Evolutionary conservation across 2,329 filamentous ascomycete species (phyloP), one percentile per base, ranked within the genome.

Genomic region (Mariannaea elegans): DNA sequence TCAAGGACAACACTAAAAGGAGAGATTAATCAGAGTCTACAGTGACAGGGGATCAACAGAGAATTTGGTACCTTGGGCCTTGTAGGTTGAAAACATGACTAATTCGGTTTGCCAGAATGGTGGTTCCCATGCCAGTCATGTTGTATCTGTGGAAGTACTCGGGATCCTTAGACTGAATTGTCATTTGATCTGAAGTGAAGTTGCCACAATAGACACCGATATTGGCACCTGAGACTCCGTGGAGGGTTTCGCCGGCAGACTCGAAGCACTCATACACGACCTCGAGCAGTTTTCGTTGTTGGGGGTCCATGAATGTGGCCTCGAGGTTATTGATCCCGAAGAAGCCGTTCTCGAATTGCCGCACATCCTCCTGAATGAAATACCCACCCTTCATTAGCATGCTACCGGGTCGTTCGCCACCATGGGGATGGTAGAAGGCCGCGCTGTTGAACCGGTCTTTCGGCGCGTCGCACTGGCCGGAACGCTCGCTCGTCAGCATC

Each of bases 71-170:
- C 60, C 70, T 72, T 1, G 76, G 70, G 0, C 77, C 77, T 10
- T 67, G 65, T 5, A 79, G 59, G 64, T 78, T 73, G 51, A 78
- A 78, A 4, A 71, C 60, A 61, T 79, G 64, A 13, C 69, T 68
- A 34, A 79, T 71, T 0, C 77, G 71, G 61, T 77, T 75, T 6
- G 31, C 18, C 14, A 50, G 13, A 19, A 50, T 50, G 3, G 31
- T 27, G 4, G 38, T 24, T 10, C 32, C 47, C n/a, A 32, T 24
- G 13, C 47, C 47, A 12, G 47, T 50, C n/a, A 19, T 31, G 8
- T 18, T 19, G 24, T 50, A 50, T 38, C 47, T 32, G 18, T 50
- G 47, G 13, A 38, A 14, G n/a, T 27, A 27, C 29, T 50, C 32
- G 18, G 47, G 31, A 13, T 50, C 47, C n/a, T 50, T 39, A 4